These are phyloP conservation scores for Alternaria metachromatica DNA, from an alignment of 2,329 filamentous ascomycete species.

Conservation along the genomic window DNA sequence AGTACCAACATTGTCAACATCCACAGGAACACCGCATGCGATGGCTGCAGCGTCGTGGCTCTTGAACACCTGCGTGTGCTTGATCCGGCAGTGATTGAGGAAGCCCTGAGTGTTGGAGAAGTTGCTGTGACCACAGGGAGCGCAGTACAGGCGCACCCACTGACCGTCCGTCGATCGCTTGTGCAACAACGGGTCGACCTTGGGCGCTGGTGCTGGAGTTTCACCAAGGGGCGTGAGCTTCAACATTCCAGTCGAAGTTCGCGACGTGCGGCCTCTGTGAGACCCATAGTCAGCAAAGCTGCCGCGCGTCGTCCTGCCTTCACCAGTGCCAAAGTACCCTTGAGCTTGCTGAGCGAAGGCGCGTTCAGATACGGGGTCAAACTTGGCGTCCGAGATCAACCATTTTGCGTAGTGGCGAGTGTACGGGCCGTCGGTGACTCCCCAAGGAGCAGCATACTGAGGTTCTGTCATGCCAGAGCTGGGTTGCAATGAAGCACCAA, in stretches of 20 bases:
- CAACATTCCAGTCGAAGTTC: constrained; percentile 62
- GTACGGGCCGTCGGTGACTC: constrained; percentile 90
- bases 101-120: constrained; percentile 99
- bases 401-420: constrained; percentile 93
- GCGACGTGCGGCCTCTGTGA: constrained; percentile 63
- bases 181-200: constrained; percentile 81
- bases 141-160: constrained; percentile 87
- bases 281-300: constrained; percentile 65
- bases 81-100: constrained; percentile 98
- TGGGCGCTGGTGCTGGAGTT: constrained; percentile 59
- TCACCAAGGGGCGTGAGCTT: constrained; percentile 52
- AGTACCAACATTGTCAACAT: constrained; percentile 64
- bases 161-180: constrained; percentile 82
- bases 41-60: constrained; percentile 94
- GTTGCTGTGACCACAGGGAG: constrained; percentile 84
- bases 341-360: constrained; percentile 45
- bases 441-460: constrained; percentile 84
- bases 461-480: constrained; percentile 70
- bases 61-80: constrained; percentile 90
- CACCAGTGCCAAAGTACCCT: constrained; percentile 52
- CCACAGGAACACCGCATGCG: constrained; percentile 82
- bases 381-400: constrained; percentile 86
- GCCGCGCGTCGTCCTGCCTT: constrained; percentile 81
- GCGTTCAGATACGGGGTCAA: constrained; percentile 65
- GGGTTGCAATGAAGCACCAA: constrained; percentile 71